Conservation (phyloP, 768 basidiomycete species). For the Coprinopsis strossmayeri region DNA sequence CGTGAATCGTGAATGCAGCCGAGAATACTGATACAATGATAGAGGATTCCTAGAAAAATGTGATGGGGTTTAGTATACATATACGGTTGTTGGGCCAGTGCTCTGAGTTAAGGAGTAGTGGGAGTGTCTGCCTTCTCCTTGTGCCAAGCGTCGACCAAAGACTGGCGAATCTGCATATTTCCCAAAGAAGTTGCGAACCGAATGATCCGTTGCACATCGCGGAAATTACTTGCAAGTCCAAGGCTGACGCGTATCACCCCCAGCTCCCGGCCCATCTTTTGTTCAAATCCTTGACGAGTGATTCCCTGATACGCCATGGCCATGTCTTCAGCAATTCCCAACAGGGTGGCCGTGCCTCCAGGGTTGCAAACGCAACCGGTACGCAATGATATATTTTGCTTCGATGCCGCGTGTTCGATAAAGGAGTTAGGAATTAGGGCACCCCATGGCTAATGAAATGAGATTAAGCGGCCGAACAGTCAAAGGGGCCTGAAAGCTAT, state of each 20-base stretch:
- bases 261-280: conserved; percentile 54
- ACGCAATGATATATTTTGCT: conserved; percentile 62
- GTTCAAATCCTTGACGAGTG: conserved; percentile 57
- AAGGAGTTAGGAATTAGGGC: conserved; percentile 67
- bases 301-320: conserved; percentile 49
- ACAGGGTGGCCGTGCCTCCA: conserved; percentile 68
- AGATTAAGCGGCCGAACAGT: conserved; percentile 2
- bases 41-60: not conserved
- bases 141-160: conserved; percentile 15
- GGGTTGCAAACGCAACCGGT: conserved; percentile 90
- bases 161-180: conserved; percentile 15
- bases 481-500: conserved; percentile 3
- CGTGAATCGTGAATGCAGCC: not conserved
- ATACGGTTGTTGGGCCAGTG: too few species aligned
- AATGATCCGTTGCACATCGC: conserved; percentile 60
- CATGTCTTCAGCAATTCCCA: conserved; percentile 66
- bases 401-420: conserved; percentile 62
- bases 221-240: conserved; percentile 73
- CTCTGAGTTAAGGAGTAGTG: too few species aligned
- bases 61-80: not conserved
- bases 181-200: conserved; percentile 42
- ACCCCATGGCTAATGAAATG: conserved; percentile 45
- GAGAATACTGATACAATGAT: not conserved
- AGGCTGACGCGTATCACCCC: conserved; percentile 75
- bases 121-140: not conserved